Conservation (phyloP, 2,329 filamentous ascomycete species). For the Fusarium illudens region DNA sequence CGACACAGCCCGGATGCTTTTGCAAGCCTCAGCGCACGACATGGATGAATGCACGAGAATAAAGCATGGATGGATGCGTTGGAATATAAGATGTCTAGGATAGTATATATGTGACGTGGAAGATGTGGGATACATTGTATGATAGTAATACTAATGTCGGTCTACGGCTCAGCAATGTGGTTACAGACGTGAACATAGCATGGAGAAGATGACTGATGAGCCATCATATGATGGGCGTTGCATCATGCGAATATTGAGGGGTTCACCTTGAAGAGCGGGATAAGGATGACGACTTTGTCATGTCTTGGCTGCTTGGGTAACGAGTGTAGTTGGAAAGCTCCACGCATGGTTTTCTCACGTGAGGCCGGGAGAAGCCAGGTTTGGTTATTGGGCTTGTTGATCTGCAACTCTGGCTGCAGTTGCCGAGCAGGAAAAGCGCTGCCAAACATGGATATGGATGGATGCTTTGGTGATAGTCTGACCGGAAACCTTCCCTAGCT, state of each 20-base stretch:
- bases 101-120: constrained; percentile 33
- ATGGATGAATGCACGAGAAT: constrained; percentile 47
- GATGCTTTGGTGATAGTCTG: constrained; percentile 20
- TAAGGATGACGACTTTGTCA: neutral
- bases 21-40: constrained; percentile 74
- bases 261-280: neutral
- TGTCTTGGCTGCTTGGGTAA: neutral
- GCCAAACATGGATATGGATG: constrained; percentile 4
- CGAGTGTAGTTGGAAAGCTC: neutral
- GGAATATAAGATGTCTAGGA: constrained; percentile 31
- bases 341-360: constrained; percentile 3
- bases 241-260: neutral
- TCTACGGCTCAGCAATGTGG: constrained; percentile 23
- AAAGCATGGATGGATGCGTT: neutral
- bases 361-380: constrained; percentile 1
- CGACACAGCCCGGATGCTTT: constrained; percentile 84
- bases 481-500: constrained; percentile 22
- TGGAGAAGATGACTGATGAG: neutral
- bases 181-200: neutral
- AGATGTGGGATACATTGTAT: constrained; percentile 35
- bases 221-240: neutral
- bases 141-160: constrained; percentile 42
- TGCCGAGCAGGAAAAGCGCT: constrained; percentile 1
- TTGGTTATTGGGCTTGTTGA: constrained; percentile 23
- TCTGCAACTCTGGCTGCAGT: constrained; percentile 13